A percentile compares a stretch with the other conserved stretches of the same genome.
Conservation (phyloP, 768 basidiomycete species). For the Tremella yokohamensis region DNA sequence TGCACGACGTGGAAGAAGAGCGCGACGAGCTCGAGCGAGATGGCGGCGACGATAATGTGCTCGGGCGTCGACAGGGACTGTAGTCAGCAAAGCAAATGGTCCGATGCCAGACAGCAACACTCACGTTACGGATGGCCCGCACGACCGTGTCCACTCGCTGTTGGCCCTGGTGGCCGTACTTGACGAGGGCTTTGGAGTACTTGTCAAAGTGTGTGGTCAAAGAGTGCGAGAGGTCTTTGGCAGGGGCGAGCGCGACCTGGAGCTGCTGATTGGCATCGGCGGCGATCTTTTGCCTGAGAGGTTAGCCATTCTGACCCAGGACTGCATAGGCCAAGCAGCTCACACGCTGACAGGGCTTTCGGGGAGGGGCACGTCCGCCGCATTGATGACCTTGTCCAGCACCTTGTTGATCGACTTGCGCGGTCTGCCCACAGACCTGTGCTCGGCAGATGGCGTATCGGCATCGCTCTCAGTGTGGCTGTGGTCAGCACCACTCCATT, state of each 20-base stretch:
- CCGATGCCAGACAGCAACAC: neutral
- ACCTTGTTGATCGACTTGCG: conserved; percentile 39
- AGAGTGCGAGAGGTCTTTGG: conserved; percentile 9
- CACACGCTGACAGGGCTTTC: conserved; percentile 31
- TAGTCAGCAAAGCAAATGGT: neutral
- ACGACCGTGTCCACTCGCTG: conserved; percentile 30
- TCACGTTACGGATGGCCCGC: conserved; percentile 27
- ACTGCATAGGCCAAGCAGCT: conserved; percentile 5
- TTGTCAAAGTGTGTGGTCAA: conserved; percentile 1
- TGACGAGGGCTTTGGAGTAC: conserved; percentile 16
- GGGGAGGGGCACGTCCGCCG: conserved; percentile 38
- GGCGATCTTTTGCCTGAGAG: conserved; percentile 6
- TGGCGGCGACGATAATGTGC: conserved; percentile 29
- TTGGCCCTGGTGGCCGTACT: conserved; percentile 22
- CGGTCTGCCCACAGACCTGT: conserved; percentile 18
- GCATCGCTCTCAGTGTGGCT: conserved; percentile 11
- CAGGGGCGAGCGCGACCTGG: conserved; percentile 9
- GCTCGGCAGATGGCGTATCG: conserved; percentile 13
- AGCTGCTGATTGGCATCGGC: conserved; percentile 8
- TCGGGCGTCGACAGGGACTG: conserved; percentile 40
- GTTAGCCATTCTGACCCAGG: neutral
- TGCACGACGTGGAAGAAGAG: conserved; percentile 41
- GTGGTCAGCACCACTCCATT: neutral
- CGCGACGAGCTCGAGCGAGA: conserved; percentile 35
- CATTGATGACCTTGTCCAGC: conserved; percentile 33